Evolutionary conservation across 2,329 filamentous ascomycete genomes (phyloP), one percentile per base, ranked within the genome.

Genomic region (Sporothrix variecibatus): DNA sequence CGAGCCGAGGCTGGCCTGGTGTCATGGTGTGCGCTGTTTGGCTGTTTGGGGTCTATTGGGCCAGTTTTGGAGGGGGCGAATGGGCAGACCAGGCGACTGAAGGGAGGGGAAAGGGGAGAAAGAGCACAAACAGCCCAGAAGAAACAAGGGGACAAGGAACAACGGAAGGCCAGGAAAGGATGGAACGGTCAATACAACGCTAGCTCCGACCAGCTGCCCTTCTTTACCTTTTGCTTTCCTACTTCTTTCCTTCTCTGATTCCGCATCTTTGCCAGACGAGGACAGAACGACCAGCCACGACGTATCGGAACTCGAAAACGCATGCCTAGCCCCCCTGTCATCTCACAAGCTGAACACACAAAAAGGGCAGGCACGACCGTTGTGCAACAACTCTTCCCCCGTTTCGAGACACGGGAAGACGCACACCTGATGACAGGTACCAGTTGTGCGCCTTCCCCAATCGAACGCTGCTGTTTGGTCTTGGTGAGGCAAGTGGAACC

Each of bases 1-100:
- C 62, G 62, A 67, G 62, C 62, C 62, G 62, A 67, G 62, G 62
- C 62, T 67, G 62, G 62, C 23, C 11, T 17, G n/a, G 20, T 67
- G 62, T 11, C 60, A 49, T 49, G 15, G 43, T 49, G 43, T 49
- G 43, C 20, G 15, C 15, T 49, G 43, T 12, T 43, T 20, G 43
- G 8, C 34, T 34, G 34, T 1, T 34, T 34, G 34, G 34, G 12
- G 15, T 49, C n/a, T 20, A 7, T 40, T 40, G 23, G 38, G 4
- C 38, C 62, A 8, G 23, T 43, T 67, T 28, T 3, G 20, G 38
- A 43, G 34, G 62, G 38, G 62, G 12, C 23, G 46, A 28, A 46
- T 17, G 43, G 43, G 15, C 43, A 49, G 15, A 20, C 15, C 43
- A 49, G 6, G 38, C 38, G 38, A 67, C 60, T n/a, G 7, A 67